Base-by-base conservation (phyloP, 2,329 filamentous ascomycete species). In the Scolecobasidium constrictum region DNA sequence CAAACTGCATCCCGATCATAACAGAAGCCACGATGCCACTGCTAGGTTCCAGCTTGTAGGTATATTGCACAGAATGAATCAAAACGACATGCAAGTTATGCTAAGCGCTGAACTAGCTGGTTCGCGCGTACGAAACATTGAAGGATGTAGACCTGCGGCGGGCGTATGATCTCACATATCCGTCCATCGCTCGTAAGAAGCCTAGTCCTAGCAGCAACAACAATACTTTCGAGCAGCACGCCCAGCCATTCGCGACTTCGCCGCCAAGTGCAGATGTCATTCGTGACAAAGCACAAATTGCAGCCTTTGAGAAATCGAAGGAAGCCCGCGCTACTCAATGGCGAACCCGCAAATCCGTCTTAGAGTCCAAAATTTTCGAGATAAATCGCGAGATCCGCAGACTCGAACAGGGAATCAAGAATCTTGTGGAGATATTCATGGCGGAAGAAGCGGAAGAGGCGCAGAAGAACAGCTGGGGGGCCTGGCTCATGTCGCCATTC, bases 1-100 rank as follows among this genome's bases (percentile, higher is more conserved):
- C 5, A 52, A 56, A 40, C 50, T 60, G n/a, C 60, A 64, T 49
- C 59, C 59, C 3, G 60, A 64, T 46, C 46, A 53, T 6, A 62
- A 60, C 46, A 4, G 43, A 4, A 52, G 47, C 6, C 43, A 41
- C 13, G 47, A 59, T 50, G 49, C 60, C 38, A 64, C 58, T 17
- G 46, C 53, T 49, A 51, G 51, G 43, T 63, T 63, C 45, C 58
- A 63, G 53, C 34, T 43, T 36, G 61, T 62, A 53, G 42, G 55
- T 52, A 9, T 37, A 46, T 5, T 23, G n/a, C n/a, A n/a, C n/a
- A n/a, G n/a, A n/a, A n/a, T n/a, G n/a, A 34, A 26, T 35, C 36
- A 4, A 21, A 7, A 38, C 42, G 41, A 39, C 36, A 38, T 38
- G 9, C n/a, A 38, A 4, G 16, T 18, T 38, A 21, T 12, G 28